Evolutionary conservation across 148 eudicot genomes (phyloP).

Genomic region (Spergularia bocconei): DNA sequence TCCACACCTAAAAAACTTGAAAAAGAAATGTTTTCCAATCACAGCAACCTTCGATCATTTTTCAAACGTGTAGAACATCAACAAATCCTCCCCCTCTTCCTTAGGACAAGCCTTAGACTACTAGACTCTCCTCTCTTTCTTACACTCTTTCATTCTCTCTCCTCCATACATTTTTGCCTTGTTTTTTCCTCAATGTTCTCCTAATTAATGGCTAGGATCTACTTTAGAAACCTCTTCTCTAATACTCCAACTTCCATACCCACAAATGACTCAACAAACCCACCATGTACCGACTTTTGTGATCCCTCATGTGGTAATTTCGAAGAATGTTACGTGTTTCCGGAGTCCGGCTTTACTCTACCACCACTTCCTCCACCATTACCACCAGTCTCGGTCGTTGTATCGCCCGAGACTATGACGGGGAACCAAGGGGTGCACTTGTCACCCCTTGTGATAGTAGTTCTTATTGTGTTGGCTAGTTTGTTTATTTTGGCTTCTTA

Average conservation of each 20-base stretch:
- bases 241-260: not conserved
- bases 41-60: not conserved
- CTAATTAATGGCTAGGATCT: constrained; percentile 18
- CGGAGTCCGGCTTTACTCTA: constrained; percentile 11
- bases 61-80: constrained; percentile 24
- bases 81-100: constrained; percentile 9
- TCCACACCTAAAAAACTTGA: constrained; percentile 22
- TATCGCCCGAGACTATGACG: constrained; percentile 11
- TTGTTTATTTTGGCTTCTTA: constrained; percentile 33
- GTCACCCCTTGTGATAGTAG: constrained; percentile 34
- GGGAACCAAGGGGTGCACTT: constrained; percentile 7
- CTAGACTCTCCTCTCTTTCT: constrained; percentile 1
- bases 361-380: constrained; percentile 22
- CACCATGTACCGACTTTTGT: constrained; percentile 37
- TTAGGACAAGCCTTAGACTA: constrained; percentile 17
- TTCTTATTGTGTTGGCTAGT: constrained; percentile 29
- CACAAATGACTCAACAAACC: constrained; percentile 29
- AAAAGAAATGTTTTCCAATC: constrained; percentile 25
- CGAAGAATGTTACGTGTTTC: constrained; percentile 30
- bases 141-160: not conserved
- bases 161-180: not conserved
- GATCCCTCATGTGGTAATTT: constrained; percentile 23
- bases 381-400: constrained; percentile 21
- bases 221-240: constrained; percentile 41
- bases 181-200: constrained; percentile 11